These are phyloP conservation scores for Talaromyces sp. DNA, from an alignment of 2,329 filamentous ascomycete genomes.

Conservation along the genomic window DNA sequence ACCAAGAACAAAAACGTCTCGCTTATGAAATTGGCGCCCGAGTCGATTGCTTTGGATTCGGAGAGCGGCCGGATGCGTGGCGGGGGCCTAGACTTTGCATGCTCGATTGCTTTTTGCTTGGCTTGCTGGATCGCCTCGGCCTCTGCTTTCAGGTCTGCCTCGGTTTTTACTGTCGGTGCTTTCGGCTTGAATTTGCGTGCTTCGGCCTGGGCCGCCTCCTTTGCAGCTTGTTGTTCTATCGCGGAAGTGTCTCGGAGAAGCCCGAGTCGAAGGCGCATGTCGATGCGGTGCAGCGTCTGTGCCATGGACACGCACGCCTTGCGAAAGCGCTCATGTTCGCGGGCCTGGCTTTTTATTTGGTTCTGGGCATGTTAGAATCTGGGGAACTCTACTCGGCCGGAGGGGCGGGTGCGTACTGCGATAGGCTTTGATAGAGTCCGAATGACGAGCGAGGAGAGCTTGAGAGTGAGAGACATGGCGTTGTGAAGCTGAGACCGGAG, in stretches of 20 bases:
- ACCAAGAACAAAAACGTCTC: conserved; percentile 64
- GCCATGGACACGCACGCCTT: conserved; percentile 58
- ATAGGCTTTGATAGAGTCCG: conserved; percentile 65
- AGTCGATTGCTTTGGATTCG: conserved; percentile 65
- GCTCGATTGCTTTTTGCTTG: conserved; percentile 40
- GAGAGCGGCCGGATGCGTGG: conserved; percentile 60
- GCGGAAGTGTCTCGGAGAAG: conserved; percentile 59
- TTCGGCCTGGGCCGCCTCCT: conserved; percentile 53
- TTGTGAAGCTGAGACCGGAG: neutral
- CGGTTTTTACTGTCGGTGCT: conserved; percentile 58
- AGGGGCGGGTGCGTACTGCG: conserved; percentile 46
- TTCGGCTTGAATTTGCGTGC: conserved; percentile 50
- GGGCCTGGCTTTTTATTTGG: conserved; percentile 63
- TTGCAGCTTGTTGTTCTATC: conserved; percentile 37
- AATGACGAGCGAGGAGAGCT: conserved; percentile 61
- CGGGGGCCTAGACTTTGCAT: conserved; percentile 43
- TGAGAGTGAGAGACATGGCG: conserved; percentile 60
- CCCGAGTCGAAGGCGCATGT: conserved; percentile 65
- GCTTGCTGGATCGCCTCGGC: conserved; percentile 28
- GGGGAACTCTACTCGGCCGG: neutral
- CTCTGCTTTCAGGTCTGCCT: conserved; percentile 55
- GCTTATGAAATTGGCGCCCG: conserved; percentile 64
- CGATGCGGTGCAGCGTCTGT: conserved; percentile 60
- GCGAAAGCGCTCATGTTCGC: conserved; percentile 64
- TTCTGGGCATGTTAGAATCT: conserved; percentile 48